Base-by-base conservation (phyloP, 768 basidiomycete species). In the Podaxis sp. region DNA sequence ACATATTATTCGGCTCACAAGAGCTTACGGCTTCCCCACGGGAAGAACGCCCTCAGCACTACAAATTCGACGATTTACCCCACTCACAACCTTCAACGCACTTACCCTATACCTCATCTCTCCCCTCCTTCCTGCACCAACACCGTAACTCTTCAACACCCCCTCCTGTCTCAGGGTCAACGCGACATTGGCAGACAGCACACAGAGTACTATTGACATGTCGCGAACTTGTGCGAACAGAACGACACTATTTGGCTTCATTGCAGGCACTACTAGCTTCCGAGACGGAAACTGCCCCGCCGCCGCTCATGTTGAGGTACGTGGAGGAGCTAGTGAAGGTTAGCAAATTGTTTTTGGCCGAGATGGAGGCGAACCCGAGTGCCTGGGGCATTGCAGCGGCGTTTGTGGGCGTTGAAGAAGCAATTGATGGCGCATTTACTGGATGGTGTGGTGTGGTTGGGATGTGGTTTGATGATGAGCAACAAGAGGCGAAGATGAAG, bases 321-420 rank as follows among this genome's bases (percentile, higher is more conserved):
- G 72, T 85, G 13, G 81, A 76, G 16, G 77, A 74, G 6, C 78
- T 89, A 10, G 73, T 85, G 37, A 65, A 68, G 16, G 81, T 76
- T 18, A 88, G 86, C 28, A 77, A 82, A 55, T 70, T 70, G 16
- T 73, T 88, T 44, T 64, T 86, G n/a, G 71, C 70, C 18, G 71
- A 72, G n/a, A 78, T 87, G 67, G 77, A 82, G 36, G 66, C 66
- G 32, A 86, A 89, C 57, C 88, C 87, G 13, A 87, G 85, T 47
- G 84, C 84, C 2, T 81, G 79, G 76, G 88, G 88, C 7, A 82
- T 89, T 32, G 81, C 85, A 10, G 75, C 78, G 4, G 83, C 88
- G 5, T 86, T 89, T 63, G 72, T 88, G 25, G 71, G 77, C 0
- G 75, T 73, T 51, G 79, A 85, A 65, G 77, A 80, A 27, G 73